Evolutionary conservation across 257 asterid genomes (phyloP).

Genomic region (Penstemon davidsonii): DNA sequence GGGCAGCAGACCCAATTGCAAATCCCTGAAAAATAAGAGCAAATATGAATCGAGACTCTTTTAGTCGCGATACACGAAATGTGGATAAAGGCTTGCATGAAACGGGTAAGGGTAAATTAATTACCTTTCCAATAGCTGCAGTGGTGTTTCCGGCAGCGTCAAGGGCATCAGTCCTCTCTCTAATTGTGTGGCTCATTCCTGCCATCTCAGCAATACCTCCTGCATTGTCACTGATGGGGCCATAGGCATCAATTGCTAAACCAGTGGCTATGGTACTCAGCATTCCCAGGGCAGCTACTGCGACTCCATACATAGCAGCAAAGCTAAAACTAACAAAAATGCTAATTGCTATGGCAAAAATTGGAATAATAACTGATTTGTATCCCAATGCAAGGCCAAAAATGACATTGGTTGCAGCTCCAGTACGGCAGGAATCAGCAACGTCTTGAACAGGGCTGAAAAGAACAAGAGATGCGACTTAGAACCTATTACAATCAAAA

Average conservation of each 20-base stretch:
- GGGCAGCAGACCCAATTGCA: slow-evolving; percentile 64
- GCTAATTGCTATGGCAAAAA: slow-evolving; percentile 44
- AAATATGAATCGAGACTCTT: neutral
- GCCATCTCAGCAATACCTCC: slow-evolving; percentile 59
- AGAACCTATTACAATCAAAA: neutral
- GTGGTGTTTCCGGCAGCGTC: slow-evolving; percentile 60
- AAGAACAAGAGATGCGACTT: slow-evolving; percentile 5
- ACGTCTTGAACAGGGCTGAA: slow-evolving; percentile 54
- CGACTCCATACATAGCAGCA: slow-evolving; percentile 53
- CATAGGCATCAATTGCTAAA: slow-evolving; percentile 51
- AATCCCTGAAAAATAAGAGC: slow-evolving; percentile 37
- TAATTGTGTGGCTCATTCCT: slow-evolving; percentile 45
- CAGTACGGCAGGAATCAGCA: slow-evolving; percentile 54
- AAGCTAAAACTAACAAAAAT: slow-evolving; percentile 50
- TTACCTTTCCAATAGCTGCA: slow-evolving; percentile 54
- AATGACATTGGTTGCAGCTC: slow-evolving; percentile 53
- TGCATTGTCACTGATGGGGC: slow-evolving; percentile 57
- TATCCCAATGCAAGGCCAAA: slow-evolving; percentile 57
- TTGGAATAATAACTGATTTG: slow-evolving; percentile 47
- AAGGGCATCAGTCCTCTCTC: slow-evolving; percentile 50
- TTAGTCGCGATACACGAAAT: neutral
- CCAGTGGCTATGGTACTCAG: slow-evolving; percentile 55
- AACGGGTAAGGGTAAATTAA: neutral
- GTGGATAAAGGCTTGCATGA: neutral
- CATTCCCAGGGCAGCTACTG: slow-evolving; percentile 56